These are phyloP conservation scores for Agaricales sp. DNA, from an alignment of 1,284 basidiomycete species.

Conservation along the genomic window DNA sequence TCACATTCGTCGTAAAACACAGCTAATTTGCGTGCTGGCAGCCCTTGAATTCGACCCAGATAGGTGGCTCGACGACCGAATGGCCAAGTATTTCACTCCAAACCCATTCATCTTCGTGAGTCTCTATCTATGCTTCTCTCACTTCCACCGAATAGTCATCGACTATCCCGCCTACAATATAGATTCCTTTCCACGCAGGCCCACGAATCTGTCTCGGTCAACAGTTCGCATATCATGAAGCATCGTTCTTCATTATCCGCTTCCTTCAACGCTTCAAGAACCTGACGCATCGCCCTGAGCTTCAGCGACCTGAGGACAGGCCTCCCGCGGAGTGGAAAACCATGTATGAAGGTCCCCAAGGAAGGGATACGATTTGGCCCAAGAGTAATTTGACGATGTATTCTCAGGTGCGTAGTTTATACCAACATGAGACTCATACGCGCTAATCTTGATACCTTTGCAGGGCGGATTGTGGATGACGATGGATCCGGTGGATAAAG, in stretches of 20 bases:
- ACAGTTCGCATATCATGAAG: constrained; percentile 8
- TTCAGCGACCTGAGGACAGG: neutral
- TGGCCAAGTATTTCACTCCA: constrained; percentile 14
- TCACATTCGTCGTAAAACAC: no score
- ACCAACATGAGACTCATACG: neutral
- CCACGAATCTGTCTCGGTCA: constrained; percentile 19
- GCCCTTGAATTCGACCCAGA: constrained; percentile 23
- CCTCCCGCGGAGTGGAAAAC: neutral
- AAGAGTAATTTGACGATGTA: neutral
- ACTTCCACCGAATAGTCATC: neutral
- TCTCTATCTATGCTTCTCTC: neutral
- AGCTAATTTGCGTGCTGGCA: constrained; percentile 6
- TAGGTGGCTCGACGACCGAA: constrained; percentile 19
- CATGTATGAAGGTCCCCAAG: neutral
- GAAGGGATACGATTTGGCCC: constrained; percentile 13
- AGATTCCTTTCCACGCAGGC: constrained; percentile 18
- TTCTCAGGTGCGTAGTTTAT: neutral
- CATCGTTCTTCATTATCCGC: neutral
- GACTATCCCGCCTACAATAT: constrained; percentile 4
- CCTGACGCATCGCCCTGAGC: neutral
- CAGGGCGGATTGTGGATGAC: constrained; percentile 20
- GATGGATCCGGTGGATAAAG: constrained; percentile 13
- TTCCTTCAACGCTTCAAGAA: neutral
- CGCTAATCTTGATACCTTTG: neutral
- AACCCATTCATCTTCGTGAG: constrained; percentile 20